A percentile compares a stretch with the other conserved stretches of the same genome.
Evolutionary conservation across 2,329 filamentous ascomycete species (phyloP).

Genomic region (Ceratocystis smalleyi): DNA sequence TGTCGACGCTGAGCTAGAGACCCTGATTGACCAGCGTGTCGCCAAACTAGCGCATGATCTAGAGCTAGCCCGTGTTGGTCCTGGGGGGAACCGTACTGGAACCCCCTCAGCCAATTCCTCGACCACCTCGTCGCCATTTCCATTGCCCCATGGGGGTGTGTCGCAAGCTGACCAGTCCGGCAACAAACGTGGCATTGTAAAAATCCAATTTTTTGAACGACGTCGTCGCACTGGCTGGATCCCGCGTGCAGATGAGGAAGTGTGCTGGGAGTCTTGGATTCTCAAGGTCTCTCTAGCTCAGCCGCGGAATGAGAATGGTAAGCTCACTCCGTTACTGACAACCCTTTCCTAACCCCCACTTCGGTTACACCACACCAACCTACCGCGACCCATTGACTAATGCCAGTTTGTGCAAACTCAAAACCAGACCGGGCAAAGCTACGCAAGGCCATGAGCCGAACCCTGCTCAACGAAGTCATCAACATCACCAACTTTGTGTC

Average conservation of each 20-base stretch:
- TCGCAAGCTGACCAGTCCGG: slow-evolving; percentile 21
- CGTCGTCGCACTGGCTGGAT: slow-evolving; percentile 67
- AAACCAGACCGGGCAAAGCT: slow-evolving; percentile 66
- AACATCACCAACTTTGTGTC: slow-evolving; percentile 84
- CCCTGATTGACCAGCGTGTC: slow-evolving; percentile 79
- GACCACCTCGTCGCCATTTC: slow-evolving; percentile 4
- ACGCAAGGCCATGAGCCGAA: slow-evolving; percentile 78
- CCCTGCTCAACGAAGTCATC: slow-evolving; percentile 69
- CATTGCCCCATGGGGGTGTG: slow-evolving; percentile 13
- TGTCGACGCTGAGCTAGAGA: slow-evolving; percentile 79
- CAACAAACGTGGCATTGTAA: slow-evolving; percentile 60
- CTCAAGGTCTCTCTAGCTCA: slow-evolving; percentile 86
- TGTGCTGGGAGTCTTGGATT: slow-evolving; percentile 95
- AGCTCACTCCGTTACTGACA: slow-evolving; percentile 21
- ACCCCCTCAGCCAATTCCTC: slow-evolving; percentile 17
- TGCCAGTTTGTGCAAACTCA: neutral
- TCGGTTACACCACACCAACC: slow-evolving; percentile 3
- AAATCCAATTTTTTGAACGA: slow-evolving; percentile 91
- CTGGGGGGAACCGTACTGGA: slow-evolving; percentile 17
- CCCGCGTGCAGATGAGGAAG: slow-evolving; percentile 71
- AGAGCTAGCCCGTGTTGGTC: slow-evolving; percentile 3
- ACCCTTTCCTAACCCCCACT: neutral
- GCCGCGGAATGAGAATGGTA: slow-evolving; percentile 75
- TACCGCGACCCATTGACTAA: neutral
- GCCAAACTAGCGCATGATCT: slow-evolving; percentile 38